phyloP scores from a whole-genome alignment of 768 basidiomycete genomes.

The Mycena albidolilacea region DNA sequence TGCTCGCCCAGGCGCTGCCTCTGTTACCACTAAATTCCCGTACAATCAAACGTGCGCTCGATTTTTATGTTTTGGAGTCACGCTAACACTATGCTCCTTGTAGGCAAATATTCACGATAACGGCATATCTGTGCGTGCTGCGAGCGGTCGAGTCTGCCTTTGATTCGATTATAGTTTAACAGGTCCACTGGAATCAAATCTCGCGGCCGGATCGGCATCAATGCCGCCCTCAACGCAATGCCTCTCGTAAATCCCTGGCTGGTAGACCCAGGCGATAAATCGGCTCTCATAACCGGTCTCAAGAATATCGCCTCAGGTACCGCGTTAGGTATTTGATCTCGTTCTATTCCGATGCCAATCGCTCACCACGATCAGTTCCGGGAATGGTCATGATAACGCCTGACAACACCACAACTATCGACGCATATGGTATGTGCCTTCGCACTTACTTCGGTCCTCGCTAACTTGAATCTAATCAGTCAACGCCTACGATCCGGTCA shows the following conservation, averaged over 20 bases:
- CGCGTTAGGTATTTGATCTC: neutral
- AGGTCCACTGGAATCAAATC: conserved; percentile 58
- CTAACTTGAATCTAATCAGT: conserved; percentile 30
- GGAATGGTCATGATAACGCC: conserved; percentile 56
- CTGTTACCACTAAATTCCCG: conserved; percentile 47
- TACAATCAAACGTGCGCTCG: conserved; percentile 47
- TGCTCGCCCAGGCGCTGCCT: conserved; percentile 58
- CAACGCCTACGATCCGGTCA: conserved; percentile 33
- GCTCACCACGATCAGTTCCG: conserved; percentile 41
- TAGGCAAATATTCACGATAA: conserved; percentile 60
- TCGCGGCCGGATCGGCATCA: conserved; percentile 58
- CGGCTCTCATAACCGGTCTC: conserved; percentile 51
- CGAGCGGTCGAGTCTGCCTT: neutral
- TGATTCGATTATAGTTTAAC: neutral
- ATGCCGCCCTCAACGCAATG: conserved; percentile 48
- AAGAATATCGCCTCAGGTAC: conserved; percentile 49
- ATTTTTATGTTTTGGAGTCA: neutral
- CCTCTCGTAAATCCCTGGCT: conserved; percentile 58
- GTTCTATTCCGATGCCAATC: neutral
- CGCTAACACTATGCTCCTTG: neutral
- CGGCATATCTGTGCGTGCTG: conserved; percentile 53
- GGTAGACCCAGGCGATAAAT: conserved; percentile 55
- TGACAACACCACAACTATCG: conserved; percentile 54
- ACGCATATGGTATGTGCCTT: conserved; percentile 44
- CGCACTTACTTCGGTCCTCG: no score